These are phyloP conservation scores for Ocimum tenuiflorum DNA, from an alignment of 257 asterid genomes.

Conservation along the genomic window DNA sequence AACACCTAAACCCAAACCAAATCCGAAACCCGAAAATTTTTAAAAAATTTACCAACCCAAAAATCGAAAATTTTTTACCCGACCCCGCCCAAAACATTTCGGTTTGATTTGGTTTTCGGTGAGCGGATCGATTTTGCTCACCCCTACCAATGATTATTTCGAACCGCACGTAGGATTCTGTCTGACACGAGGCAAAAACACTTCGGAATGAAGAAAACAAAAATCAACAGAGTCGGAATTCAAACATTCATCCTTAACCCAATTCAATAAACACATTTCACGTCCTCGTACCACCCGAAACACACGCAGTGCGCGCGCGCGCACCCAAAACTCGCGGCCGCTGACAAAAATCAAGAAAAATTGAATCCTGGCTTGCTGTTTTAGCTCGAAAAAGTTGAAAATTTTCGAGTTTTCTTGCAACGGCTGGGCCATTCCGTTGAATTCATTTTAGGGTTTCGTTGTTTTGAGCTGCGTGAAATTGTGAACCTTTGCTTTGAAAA, in stretches of 20 bases:
- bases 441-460: slow-evolving; percentile 4
- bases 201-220: neutral
- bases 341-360: slow-evolving; percentile 20
- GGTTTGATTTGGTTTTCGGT: too few relatives aligned
- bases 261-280: slow-evolving; percentile 34
- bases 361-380: slow-evolving; percentile 19
- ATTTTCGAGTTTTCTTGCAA: neutral
- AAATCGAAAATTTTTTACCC: too few relatives aligned
- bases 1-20: too few relatives aligned
- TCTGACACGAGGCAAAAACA: too few relatives aligned
- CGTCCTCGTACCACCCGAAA: slow-evolving; percentile 42
- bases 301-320: slow-evolving; percentile 2
- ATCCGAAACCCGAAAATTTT: too few relatives aligned
- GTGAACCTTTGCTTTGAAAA: slow-evolving; percentile 25
- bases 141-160: too few relatives aligned
- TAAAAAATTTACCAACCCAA: too few relatives aligned
- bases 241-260: slow-evolving; percentile 33
- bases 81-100: too few relatives aligned
- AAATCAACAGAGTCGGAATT: slow-evolving; percentile 38
- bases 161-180: too few relatives aligned
- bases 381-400: slow-evolving; percentile 15
- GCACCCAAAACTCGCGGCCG: slow-evolving; percentile 13
- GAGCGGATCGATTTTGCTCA: too few relatives aligned
- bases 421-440: slow-evolving; percentile 4
- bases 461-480: slow-evolving; percentile 19